Base-by-base conservation (phyloP, 192 early-diverging fungal species). In the Spizellomyces sp. region DNA sequence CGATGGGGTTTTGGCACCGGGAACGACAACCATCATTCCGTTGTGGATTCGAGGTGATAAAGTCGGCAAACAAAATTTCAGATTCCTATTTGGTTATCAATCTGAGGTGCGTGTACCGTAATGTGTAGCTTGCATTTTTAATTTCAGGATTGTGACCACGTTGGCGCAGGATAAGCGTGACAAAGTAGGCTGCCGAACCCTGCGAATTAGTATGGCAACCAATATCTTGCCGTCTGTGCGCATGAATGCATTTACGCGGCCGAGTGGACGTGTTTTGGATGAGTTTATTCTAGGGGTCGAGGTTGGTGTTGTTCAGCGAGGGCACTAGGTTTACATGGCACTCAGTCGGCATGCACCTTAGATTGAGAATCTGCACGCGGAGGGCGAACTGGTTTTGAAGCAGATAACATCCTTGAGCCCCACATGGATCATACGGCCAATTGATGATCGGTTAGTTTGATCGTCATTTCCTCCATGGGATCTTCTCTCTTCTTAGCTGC, bases 261-360 rank as follows among this genome's bases (percentile, higher is more conserved):
- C 93, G 6, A 93, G 94, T 64, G 79, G 86, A 19, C 82, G 76
- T n/a, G 81, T 75, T 9, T 79, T 94, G 7, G 87, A 90, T 74
- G 94, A 97, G 71, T 95, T 93, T 65, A 89, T 96, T 36, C 83
- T 99, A 36, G 96, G 95, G 3, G 87, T 99, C 46, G 97, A 99
- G 85, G 83, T 96, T 80, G 81, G 61, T n/a, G n/a, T 10, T 66
- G 54, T 75, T 36, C 77, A 85, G 68, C 0, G 27, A 36, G 27
- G 67, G 73, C 6, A 79, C 78, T 64, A 36, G 52, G 41, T 22
- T 48, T 60, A 54, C 50, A 2, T 12, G 50, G 14, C 12, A 54
- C 50, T 19, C 12, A n/a, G 17, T 54, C 17, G 50, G 55, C 27
- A 62, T 42, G 19, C 42, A 9, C 62, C 6, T n/a, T 75, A 91